Evolutionary conservation across 176 grass and related monocot species (phyloP).

Genomic region (Bothriochloa decipiens): DNA sequence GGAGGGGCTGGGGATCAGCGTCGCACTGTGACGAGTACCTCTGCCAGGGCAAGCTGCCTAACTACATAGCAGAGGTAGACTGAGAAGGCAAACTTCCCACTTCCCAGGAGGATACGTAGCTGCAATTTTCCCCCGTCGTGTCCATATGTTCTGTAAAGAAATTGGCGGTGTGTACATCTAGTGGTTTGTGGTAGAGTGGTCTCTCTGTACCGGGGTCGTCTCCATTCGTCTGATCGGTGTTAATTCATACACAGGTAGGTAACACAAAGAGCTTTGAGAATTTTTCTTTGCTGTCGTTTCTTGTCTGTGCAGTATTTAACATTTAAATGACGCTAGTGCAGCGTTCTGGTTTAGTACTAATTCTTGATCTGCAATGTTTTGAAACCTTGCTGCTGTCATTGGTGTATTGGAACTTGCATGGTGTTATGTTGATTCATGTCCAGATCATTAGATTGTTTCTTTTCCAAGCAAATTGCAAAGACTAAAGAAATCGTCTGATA

Average conservation of each 20-base stretch:
- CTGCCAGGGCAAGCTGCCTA: constrained; percentile 83
- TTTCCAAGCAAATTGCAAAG: background rate
- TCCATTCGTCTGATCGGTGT: constrained; percentile 32
- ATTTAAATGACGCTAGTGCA: background rate
- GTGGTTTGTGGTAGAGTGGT: constrained; percentile 26
- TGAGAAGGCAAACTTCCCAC: constrained; percentile 28
- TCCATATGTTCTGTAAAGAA: constrained; percentile 47
- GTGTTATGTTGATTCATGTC: background rate
- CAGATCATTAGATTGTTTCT: background rate
- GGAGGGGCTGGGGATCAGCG: constrained; percentile 73
- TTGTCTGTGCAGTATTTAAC: constrained; percentile 12
- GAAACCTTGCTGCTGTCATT: background rate
- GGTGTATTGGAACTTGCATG: background rate
- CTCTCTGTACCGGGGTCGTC: background rate
- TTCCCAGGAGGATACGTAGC: constrained; percentile 24
- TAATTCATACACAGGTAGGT: constrained; percentile 27
- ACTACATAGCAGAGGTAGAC: constrained; percentile 74
- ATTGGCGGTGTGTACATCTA: constrained; percentile 47
- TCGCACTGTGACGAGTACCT: constrained; percentile 90
- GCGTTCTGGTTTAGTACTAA: background rate
- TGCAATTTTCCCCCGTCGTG: background rate
- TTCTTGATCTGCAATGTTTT: background rate
- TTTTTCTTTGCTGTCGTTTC: background rate
- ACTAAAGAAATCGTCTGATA: background rate
- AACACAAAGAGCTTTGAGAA: constrained; percentile 25